These are phyloP conservation scores for Aspergillus awamori DNA, from an alignment of 2,329 filamentous ascomycete genomes.

Conservation along the genomic window DNA sequence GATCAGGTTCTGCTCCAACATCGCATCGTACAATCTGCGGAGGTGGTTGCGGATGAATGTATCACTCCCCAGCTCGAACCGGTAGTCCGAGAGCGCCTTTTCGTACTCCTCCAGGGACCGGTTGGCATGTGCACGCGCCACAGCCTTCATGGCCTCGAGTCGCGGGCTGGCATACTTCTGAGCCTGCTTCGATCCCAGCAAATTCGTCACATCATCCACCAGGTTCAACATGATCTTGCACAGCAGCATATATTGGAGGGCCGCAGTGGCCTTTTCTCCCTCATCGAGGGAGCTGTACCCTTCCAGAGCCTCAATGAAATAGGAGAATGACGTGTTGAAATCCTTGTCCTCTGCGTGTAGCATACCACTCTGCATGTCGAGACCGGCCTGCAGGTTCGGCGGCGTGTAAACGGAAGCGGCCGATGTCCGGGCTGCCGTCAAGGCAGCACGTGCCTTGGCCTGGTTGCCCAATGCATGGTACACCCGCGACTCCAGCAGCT, in stretches of 20 bases:
- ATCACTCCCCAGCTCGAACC: conserved; percentile 91
- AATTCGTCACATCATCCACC: conserved; percentile 90
- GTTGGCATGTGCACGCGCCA: conserved; percentile 92
- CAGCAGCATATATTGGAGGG: conserved; percentile 97
- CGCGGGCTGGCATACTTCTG: conserved; percentile 94
- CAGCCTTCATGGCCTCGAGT: conserved; percentile 98
- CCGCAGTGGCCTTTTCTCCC: conserved; percentile 84
- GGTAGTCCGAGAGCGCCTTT: conserved; percentile 83
- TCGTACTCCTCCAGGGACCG: conserved; percentile 97
- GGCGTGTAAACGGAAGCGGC: conserved; percentile 97
- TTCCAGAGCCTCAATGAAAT: conserved; percentile 98
- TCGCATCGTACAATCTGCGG: conserved; percentile 92
- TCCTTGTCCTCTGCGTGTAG: conserved; percentile 98
- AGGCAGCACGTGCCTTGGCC: conserved; percentile 88
- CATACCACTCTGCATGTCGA: conserved; percentile 99
- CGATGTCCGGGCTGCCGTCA: conserved; percentile 91
- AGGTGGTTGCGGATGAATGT: conserved; percentile 97
- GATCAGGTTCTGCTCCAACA: conserved; percentile 99
- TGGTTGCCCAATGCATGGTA: conserved; percentile 98
- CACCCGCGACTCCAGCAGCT: conserved; percentile 92
- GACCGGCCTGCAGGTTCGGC: conserved; percentile 87
- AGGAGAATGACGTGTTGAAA: conserved; percentile 98
- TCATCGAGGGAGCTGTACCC: conserved; percentile 95
- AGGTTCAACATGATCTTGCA: conserved; percentile 99
- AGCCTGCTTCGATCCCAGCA: conserved; percentile 95